These are phyloP conservation scores for Brassica balearica DNA, from an alignment of 441 rosid genomes.

Conservation along the genomic window DNA sequence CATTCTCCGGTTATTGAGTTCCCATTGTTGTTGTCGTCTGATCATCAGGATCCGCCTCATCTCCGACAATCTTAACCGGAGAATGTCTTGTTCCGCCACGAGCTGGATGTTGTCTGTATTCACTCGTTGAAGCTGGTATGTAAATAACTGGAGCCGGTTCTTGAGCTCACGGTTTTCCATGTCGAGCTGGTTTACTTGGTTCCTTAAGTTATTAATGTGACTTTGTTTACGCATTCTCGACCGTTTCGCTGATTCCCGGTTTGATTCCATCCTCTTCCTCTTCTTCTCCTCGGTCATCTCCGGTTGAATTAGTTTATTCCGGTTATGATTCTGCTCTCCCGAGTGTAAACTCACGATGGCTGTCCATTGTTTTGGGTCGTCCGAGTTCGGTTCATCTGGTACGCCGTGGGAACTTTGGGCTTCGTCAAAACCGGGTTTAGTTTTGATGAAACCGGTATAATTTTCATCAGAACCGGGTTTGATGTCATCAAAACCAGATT, in stretches of 20 bases:
- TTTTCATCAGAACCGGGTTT: constrained; percentile 44
- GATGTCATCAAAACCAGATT: constrained; percentile 52
- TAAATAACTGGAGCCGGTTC: constrained; percentile 50
- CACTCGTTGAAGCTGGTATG: constrained; percentile 50
- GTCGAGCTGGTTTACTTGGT: constrained; percentile 64
- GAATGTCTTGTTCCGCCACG: constrained; percentile 57
- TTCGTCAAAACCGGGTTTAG: constrained; percentile 52
- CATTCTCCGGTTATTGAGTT: constrained; percentile 47
- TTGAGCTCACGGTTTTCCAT: constrained; percentile 63
- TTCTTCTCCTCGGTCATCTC: constrained; percentile 59
- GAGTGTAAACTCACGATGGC: constrained; percentile 43
- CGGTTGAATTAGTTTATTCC: constrained; percentile 21
- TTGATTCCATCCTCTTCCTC: constrained; percentile 71
- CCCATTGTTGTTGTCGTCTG: constrained; percentile 57
- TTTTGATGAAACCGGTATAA: constrained; percentile 44
- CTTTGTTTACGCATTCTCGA: constrained; percentile 76
- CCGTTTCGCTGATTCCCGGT: constrained; percentile 80
- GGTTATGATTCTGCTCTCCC: constrained; percentile 41
- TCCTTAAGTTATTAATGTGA: constrained; percentile 66
- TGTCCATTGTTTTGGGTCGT: constrained; percentile 23
- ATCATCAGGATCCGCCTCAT: constrained; percentile 56
- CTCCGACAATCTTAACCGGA: constrained; percentile 64
- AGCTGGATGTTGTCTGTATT: constrained; percentile 59
- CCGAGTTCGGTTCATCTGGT: constrained; percentile 42
- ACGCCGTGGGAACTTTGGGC: background rate